Conservation (phyloP, 2,329 filamentous ascomycete genomes). For the Phialemonium atrogriseum region DNA sequence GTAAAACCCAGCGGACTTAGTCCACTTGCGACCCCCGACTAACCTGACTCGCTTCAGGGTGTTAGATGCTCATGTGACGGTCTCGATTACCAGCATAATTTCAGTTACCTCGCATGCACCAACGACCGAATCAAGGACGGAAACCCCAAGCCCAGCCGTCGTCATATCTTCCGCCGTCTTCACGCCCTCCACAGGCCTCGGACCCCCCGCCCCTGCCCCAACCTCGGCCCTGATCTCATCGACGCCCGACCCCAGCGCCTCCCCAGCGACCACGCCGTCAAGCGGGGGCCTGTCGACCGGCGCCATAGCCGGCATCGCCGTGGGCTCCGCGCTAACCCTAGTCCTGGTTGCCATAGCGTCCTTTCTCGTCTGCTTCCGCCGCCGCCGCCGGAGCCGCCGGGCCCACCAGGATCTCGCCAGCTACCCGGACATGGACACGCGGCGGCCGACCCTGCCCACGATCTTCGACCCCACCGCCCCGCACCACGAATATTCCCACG, state of each 20-base stretch:
- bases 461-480: constrained; percentile 1
- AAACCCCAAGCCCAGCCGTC: no score
- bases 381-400: neutral
- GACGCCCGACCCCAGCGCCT: constrained; percentile 2
- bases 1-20: no score
- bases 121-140: no score
- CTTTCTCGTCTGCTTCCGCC: neutral
- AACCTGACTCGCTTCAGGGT: no score
- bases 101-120: no score
- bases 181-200: no score
- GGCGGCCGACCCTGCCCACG: neutral
- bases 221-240: constrained; percentile 8
- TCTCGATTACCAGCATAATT: no score
- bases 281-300: constrained; percentile 5
- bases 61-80: no score
- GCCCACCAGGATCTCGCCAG: neutral
- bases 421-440: constrained; percentile 2
- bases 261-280: neutral
- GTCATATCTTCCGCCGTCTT: no score
- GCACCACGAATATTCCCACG: no score
- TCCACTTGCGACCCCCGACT: no score
- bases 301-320: constrained; percentile 14
- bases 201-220: no score
- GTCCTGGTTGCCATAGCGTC: constrained; percentile 1
- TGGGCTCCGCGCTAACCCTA: constrained; percentile 8